phyloP scores from a whole-genome alignment of 495 filamentous ascomycete species.

The Neurospora cerealis region DNA sequence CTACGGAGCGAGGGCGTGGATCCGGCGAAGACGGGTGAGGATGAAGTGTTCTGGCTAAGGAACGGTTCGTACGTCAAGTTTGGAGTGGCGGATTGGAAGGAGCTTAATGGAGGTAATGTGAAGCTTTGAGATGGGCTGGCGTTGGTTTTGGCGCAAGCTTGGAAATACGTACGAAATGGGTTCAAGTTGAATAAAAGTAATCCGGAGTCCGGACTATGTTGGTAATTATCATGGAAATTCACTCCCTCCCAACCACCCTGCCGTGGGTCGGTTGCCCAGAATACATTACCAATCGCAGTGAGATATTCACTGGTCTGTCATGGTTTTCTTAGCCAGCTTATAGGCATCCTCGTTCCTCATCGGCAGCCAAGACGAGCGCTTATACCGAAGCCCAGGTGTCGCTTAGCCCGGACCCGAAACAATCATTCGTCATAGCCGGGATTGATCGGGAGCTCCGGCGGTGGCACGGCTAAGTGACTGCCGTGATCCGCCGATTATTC shows the following conservation, averaged over 20 bases:
- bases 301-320: background rate
- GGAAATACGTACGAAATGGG: background rate
- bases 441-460: background rate
- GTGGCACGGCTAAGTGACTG: background rate
- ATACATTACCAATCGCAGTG: background rate
- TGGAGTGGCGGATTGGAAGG: slow-evolving; percentile 53
- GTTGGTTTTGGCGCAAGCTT: background rate
- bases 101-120: slow-evolving; percentile 54
- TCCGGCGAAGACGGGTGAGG: slow-evolving; percentile 43
- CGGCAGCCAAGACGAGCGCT: background rate
- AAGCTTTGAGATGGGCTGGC: slow-evolving; percentile 44
- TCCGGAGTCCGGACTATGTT: background rate
- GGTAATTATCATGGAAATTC: background rate
- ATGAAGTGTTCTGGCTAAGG: slow-evolving; percentile 59
- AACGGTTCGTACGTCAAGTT: slow-evolving; percentile 60
- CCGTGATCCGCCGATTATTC: background rate
- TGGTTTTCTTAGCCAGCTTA: background rate
- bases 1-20: slow-evolving; percentile 68
- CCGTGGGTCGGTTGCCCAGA: background rate
- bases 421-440: background rate
- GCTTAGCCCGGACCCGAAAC: background rate
- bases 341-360: background rate
- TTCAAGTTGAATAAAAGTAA: background rate
- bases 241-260: background rate
- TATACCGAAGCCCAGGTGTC: background rate